A percentile compares a stretch with the other conserved stretches of the same genome.
Conservation (phyloP, 2,329 filamentous ascomycete species). For the Nemania sp. region DNA sequence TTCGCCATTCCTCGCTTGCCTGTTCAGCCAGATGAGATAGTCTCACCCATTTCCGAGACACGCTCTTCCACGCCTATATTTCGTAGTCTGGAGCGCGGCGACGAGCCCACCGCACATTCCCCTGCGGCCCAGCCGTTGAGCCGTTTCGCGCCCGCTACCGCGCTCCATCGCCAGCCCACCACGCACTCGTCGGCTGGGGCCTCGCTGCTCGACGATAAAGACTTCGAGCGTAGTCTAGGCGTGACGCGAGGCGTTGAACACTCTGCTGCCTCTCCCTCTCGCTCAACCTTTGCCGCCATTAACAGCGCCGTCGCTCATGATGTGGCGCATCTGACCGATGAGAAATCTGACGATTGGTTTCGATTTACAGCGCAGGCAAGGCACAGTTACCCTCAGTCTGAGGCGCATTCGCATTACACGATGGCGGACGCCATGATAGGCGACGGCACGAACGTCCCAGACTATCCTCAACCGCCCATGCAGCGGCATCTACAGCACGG, state of each 20-base stretch:
- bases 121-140: conserved; percentile 12
- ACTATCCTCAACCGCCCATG: conserved; percentile 4
- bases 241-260: conserved; percentile 9
- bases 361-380: conserved; percentile 36
- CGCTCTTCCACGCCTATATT: conserved; percentile 28
- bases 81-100: conserved; percentile 23
- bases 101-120: conserved; percentile 9
- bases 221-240: conserved; percentile 36
- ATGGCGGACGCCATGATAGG: conserved; percentile 35
- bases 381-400: conserved; percentile 32
- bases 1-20: conserved; percentile 27
- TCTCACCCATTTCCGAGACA: conserved; percentile 41
- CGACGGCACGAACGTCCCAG: conserved; percentile 27
- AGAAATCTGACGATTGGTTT: conserved; percentile 41
- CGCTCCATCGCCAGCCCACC: conserved; percentile 41
- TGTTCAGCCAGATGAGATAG: conserved; percentile 34
- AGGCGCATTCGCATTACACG: conserved; percentile 28
- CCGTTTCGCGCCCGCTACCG: conserved; percentile 34
- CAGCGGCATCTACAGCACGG: not conserved
- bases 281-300: conserved; percentile 26
- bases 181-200: conserved; percentile 42
- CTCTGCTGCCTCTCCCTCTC: conserved; percentile 20
- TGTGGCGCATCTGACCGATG: conserved; percentile 37
- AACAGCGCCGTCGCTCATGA: conserved; percentile 31
- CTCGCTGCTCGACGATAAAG: conserved; percentile 44